phyloP scores from a whole-genome alignment of 139 green algal species.

The Chlamydomonas sp. region DNA sequence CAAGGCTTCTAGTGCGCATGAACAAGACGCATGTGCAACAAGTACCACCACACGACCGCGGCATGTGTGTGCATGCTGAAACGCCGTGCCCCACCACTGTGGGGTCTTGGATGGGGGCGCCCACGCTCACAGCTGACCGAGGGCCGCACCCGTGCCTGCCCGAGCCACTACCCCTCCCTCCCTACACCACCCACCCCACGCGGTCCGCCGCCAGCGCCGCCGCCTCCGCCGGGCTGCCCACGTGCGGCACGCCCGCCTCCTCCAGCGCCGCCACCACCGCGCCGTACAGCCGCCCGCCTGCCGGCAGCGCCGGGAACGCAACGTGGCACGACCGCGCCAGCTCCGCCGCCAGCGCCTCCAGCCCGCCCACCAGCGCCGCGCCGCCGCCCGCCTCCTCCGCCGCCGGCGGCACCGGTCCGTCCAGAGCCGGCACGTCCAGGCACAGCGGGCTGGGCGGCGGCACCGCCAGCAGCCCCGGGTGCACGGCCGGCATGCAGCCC shows the following conservation, averaged over 20 bases:
- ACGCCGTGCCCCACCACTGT: no score
- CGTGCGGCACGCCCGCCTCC: constrained; percentile 56
- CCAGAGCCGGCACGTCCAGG: neutral
- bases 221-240: constrained; percentile 45
- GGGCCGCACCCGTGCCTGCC: neutral
- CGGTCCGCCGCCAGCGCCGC: constrained; percentile 39
- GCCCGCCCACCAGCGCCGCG: neutral
- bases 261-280: constrained; percentile 51
- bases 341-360: constrained; percentile 39
- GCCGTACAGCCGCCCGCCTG: neutral
- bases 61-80: no score
- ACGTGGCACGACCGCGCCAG: constrained; percentile 52
- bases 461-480: constrained; percentile 10
- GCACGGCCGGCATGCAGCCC: constrained; percentile 24
- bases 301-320: constrained; percentile 41
- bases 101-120: no score
- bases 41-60: no score
- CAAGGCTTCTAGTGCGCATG: no score
- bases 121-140: no score
- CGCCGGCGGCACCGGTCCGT: neutral
- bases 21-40: no score
- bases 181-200: constrained; percentile 4
- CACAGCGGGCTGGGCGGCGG: constrained; percentile 20
- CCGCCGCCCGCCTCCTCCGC: neutral
- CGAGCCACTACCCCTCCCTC: neutral